These are phyloP conservation scores for Verticillium zaregamsianum DNA, from an alignment of 2,329 filamentous ascomycete genomes.

Conservation along the genomic window DNA sequence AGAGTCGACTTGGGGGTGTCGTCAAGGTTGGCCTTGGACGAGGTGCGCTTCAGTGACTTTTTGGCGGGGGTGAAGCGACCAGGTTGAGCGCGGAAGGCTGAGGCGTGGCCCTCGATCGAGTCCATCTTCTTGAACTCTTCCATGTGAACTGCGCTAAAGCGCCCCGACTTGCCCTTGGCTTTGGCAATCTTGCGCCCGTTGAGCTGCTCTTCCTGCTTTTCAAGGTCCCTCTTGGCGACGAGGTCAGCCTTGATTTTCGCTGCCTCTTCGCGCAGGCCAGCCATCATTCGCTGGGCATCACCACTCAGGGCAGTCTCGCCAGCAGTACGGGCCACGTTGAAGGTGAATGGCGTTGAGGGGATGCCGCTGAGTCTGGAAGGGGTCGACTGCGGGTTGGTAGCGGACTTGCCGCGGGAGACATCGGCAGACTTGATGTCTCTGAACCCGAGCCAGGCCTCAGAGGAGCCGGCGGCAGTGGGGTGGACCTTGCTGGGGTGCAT, in stretches of 20 bases:
- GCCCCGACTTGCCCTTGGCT: slow-evolving; percentile 70
- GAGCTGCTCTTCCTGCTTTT: slow-evolving; percentile 39
- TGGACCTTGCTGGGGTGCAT: slow-evolving; percentile 91
- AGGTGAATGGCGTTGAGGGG: slow-evolving; percentile 60
- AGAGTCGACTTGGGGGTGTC: slow-evolving; percentile 26
- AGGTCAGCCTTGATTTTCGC: slow-evolving; percentile 18
- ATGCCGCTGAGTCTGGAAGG: slow-evolving; percentile 54
- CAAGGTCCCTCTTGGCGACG: slow-evolving; percentile 50
- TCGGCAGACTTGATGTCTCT: slow-evolving; percentile 63
- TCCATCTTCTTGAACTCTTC: slow-evolving; percentile 96
- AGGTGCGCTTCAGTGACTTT: slow-evolving; percentile 31
- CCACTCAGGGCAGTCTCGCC: slow-evolving; percentile 54
- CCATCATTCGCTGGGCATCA: slow-evolving; percentile 57
- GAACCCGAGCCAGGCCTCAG: slow-evolving; percentile 79
- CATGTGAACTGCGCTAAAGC: slow-evolving; percentile 84
- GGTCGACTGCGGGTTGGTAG: slow-evolving; percentile 46
- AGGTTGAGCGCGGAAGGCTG: slow-evolving; percentile 63
- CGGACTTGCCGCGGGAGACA: slow-evolving; percentile 32
- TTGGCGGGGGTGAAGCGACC: slow-evolving; percentile 47
- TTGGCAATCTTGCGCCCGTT: slow-evolving; percentile 68
- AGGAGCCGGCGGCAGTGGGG: slow-evolving; percentile 71
- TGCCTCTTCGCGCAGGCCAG: slow-evolving; percentile 57
- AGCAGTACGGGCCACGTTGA: slow-evolving; percentile 52
- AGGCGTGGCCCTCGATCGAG: slow-evolving; percentile 84
- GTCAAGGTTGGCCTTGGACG: slow-evolving; percentile 41